Evolutionary conservation across 805 yeast species (phyloP), one percentile per base, ranked within the genome.

Genomic region (Ogataea glucozyma): DNA sequence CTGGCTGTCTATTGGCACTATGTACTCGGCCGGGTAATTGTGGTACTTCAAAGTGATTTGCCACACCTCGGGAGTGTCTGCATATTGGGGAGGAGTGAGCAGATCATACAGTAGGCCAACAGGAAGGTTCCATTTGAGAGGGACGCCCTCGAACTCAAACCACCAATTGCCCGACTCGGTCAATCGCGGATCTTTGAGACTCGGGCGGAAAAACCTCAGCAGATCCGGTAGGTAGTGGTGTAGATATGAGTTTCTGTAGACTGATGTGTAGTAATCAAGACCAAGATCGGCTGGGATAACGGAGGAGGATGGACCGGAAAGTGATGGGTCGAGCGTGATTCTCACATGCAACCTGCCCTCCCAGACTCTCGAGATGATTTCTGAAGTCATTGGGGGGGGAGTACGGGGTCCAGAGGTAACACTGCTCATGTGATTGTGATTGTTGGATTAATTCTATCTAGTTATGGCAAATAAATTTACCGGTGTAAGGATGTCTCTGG

Each of bases 101-200:
- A 47, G 35, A 52, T 88, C 95, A 55, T 73, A 79, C 2, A 81
- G 60, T 4, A 84, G 64, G 0, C 96, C 96, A 1, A 82, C 61
- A 0, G 96, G 96, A 48, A 78, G 67, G 50, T 85, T 79, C 95
- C 97, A 88, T 38, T 75, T 71, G 22, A 89, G 48, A 0, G 93
- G 88, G 1, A 72, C 79, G 4, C 66, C 73, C 23, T 81, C 83
- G 56, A 69, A 75, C 48, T 79, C 88, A 26, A 88, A 69, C 95
- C 95, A 88, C 65, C 81, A 70, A 4, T 47, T 32, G 14, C 51
- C 44, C 6, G 40, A 17, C 0, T 54, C 46, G 1, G 44, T 23
- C 35, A 49, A 31, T 5, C 43, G 46, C 3, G 56, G 57, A 19
- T 63, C 60, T 21, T 48, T 50, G 20, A 66, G 38, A 26, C 43